A percentile compares a stretch with the other conserved stretches of the same genome.
Evolutionary conservation across 345 rosid species (phyloP).

Genomic region (Hibiscus tridactylites): DNA sequence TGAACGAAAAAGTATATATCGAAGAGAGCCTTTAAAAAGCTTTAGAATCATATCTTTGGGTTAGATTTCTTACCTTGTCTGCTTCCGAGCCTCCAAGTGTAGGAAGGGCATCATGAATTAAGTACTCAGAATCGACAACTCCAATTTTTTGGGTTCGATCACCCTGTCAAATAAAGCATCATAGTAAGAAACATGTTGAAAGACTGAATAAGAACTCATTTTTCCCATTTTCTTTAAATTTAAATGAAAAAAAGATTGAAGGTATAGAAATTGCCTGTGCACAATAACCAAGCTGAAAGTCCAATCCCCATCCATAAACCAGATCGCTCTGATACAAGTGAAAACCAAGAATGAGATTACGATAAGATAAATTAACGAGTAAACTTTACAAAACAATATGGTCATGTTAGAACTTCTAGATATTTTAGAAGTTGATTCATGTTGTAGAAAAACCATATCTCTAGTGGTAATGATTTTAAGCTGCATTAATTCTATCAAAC

Average conservation of each 20-base stretch:
- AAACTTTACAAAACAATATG: not conserved
- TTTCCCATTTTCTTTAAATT: not conserved
- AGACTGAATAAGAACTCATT: not conserved
- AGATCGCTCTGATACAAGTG: constrained; percentile 49
- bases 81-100: constrained; percentile 50
- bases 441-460: not conserved
- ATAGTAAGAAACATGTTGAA: not conserved
- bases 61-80: constrained; percentile 26
- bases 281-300: constrained; percentile 71
- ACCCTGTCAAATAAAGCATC: constrained; percentile 37
- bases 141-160: constrained; percentile 63
- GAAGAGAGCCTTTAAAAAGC: not conserved
- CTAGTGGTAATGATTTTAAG: not conserved
- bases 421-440: not conserved
- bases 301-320: constrained; percentile 71
- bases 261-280: constrained; percentile 44
- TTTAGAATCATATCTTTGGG: not conserved
- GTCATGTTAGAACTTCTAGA: not conserved
- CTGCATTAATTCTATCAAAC: not conserved
- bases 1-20: not conserved
- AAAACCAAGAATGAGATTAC: not conserved
- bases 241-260: not conserved
- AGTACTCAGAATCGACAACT: constrained; percentile 65
- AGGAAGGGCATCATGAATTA: constrained; percentile 55
- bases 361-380: not conserved